A percentile compares a stretch with the other conserved stretches of the same genome.
phyloP scores from a whole-genome alignment of 306 rosid species.

The Vachellia pachyceras region DNA sequence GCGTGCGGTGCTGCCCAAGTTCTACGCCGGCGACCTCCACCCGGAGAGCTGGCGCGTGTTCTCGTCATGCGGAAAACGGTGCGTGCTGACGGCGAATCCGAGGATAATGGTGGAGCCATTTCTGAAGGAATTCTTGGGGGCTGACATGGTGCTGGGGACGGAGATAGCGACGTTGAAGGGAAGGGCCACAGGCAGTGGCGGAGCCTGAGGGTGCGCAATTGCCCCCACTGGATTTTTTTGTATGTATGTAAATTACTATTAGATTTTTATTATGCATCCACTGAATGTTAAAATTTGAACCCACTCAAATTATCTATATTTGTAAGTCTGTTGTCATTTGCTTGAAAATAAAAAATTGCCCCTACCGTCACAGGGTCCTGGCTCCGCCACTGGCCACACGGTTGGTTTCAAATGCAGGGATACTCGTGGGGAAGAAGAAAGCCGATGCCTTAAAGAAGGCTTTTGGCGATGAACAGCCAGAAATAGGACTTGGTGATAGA shows the following conservation, averaged over 20 bases:
- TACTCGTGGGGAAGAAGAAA: constrained; percentile 71
- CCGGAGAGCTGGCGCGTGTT: constrained; percentile 77
- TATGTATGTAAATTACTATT: too few relatives aligned
- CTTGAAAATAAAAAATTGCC: too few relatives aligned
- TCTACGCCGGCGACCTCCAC: constrained; percentile 65
- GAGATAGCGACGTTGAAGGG: constrained; percentile 57
- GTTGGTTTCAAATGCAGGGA: constrained; percentile 54
- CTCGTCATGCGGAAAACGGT: constrained; percentile 65
- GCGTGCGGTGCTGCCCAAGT: constrained; percentile 78
- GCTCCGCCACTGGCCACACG: too few relatives aligned
- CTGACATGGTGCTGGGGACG: constrained; percentile 73
- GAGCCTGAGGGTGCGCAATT: too few relatives aligned
- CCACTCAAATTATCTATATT: too few relatives aligned
- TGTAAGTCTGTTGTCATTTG: too few relatives aligned
- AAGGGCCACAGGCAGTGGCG: constrained; percentile 85
- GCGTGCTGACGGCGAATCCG: constrained; percentile 77
- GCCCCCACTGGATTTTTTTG: too few relatives aligned
- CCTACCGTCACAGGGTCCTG: too few relatives aligned
- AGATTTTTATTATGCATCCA: too few relatives aligned
- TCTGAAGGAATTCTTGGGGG: constrained; percentile 69
- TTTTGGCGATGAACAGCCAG: constrained; percentile 58
- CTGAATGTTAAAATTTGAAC: too few relatives aligned
- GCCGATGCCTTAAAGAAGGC: constrained; percentile 57
- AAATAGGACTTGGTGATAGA: constrained; percentile 84
- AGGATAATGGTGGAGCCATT: constrained; percentile 85